phyloP scores from a whole-genome alignment of 768 basidiomycete species.

The Auriscalpium microsporum region DNA sequence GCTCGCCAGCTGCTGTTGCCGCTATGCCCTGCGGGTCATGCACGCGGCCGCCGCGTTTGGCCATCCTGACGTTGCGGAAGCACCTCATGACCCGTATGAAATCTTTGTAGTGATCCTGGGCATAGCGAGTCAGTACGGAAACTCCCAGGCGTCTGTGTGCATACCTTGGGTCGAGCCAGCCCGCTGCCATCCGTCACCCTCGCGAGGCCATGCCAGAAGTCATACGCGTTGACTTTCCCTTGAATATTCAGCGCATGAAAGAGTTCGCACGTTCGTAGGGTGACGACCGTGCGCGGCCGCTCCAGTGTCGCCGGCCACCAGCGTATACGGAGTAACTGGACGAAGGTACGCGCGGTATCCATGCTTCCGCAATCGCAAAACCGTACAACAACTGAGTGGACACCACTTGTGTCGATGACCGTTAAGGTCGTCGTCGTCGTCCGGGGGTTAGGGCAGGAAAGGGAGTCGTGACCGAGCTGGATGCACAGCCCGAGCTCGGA shows the following conservation, averaged over 20 bases:
- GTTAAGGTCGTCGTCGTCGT: not conserved
- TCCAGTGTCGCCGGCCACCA: constrained; percentile 14
- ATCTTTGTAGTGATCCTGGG: not conserved
- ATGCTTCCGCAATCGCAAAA: not conserved
- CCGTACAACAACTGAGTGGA: not conserved
- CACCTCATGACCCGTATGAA: constrained; percentile 11
- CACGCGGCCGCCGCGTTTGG: not conserved
- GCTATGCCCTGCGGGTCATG: not conserved
- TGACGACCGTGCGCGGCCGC: constrained; percentile 8
- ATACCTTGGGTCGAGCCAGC: not conserved
- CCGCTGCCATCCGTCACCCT: constrained; percentile 6
- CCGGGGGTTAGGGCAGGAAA: not conserved
- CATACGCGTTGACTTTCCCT: constrained; percentile 6
- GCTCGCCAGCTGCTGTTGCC: not conserved
- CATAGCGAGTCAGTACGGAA: not conserved
- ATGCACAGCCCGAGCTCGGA: not conserved
- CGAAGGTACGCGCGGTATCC: not conserved
- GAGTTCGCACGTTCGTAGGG: constrained; percentile 9
- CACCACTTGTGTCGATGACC: not conserved
- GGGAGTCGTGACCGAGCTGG: not conserved
- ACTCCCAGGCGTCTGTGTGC: not conserved
- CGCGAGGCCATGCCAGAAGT: too few relatives aligned
- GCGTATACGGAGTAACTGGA: constrained; percentile 2
- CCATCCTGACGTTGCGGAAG: not conserved
- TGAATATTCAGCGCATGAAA: constrained; percentile 8